Percentiles rank a stretch among this genome's conserved stretches.
Conservation (phyloP, 2,329 filamentous ascomycete genomes). For the Dactylellina drechsleri region DNA sequence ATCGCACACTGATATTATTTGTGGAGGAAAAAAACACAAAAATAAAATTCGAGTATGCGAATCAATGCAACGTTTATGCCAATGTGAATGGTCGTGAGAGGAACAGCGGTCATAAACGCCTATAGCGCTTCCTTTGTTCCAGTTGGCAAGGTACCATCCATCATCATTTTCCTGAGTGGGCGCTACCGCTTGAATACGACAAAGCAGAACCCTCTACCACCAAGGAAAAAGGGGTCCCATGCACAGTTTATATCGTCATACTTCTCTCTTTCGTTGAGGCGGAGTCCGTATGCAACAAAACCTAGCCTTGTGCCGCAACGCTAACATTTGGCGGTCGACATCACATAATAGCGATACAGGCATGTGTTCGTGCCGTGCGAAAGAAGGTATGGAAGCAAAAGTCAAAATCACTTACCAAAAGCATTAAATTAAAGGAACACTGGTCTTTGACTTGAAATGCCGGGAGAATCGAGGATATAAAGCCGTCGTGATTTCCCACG, state of each 20-base stretch:
- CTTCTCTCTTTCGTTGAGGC: too few species aligned
- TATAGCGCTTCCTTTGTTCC: too few species aligned
- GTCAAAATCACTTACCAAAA: not conserved
- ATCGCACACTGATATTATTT: not conserved
- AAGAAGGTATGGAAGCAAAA: not conserved
- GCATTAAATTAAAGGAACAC: not conserved
- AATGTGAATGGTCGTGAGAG: too few species aligned
- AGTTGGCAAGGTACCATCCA: too few species aligned
- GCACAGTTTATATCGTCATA: not conserved
- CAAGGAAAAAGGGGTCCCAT: not conserved
- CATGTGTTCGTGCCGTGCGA: not conserved
- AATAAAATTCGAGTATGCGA: too few species aligned
- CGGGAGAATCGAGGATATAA: not conserved
- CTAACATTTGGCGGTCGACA: not conserved
- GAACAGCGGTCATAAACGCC: too few species aligned
- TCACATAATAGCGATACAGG: too few species aligned
- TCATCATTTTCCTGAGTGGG: too few species aligned
- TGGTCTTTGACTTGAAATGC: not conserved
- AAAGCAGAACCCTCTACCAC: too few species aligned
- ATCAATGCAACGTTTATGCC: too few species aligned
- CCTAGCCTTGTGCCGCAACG: not conserved
- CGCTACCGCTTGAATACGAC: too few species aligned
- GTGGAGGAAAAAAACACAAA: too few species aligned
- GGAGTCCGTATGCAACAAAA: constrained; percentile 13
- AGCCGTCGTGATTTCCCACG: not conserved